These are phyloP conservation scores for Sporothrix brunneoviolacea DNA, from an alignment of 2,329 filamentous ascomycete species.

Conservation along the genomic window DNA sequence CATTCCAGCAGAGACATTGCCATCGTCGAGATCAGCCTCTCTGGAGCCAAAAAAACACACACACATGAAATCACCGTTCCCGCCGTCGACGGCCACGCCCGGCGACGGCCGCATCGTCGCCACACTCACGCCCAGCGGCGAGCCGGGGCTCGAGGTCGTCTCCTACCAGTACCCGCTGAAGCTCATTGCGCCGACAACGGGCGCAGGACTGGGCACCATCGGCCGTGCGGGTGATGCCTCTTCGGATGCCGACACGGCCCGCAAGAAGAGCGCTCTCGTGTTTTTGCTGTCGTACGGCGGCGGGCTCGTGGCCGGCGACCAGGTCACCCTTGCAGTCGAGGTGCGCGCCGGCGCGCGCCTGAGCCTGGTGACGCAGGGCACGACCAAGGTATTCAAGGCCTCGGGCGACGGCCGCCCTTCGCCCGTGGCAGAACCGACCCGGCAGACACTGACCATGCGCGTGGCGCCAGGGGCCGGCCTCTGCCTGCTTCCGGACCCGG, in stretches of 20 bases:
- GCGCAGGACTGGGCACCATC: neutral
- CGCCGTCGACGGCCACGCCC: slow-evolving; percentile 62
- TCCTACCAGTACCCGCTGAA: slow-evolving; percentile 94
- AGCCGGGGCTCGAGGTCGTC: slow-evolving; percentile 65
- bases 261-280: slow-evolving; percentile 63
- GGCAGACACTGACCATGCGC: slow-evolving; percentile 47
- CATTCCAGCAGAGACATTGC: too few species aligned
- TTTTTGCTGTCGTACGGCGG: slow-evolving; percentile 94
- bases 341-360: slow-evolving; percentile 61
- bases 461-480: slow-evolving; percentile 47
- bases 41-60: too few species aligned
- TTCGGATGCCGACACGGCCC: neutral
- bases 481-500: slow-evolving; percentile 78
- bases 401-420: slow-evolving; percentile 2
- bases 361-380: slow-evolving; percentile 64
- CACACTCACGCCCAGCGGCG: slow-evolving; percentile 61
- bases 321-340: slow-evolving; percentile 64
- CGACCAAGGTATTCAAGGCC: slow-evolving; percentile 94
- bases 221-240: neutral
- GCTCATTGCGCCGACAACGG: slow-evolving; percentile 66
- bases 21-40: too few species aligned
- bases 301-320: slow-evolving; percentile 82
- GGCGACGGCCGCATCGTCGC: slow-evolving; percentile 75
- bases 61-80: slow-evolving; percentile 63
- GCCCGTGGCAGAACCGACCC: slow-evolving; percentile 33